phyloP scores from a whole-genome alignment of 352 stramenopile genomes.

The Phytophthora litchii region DNA sequence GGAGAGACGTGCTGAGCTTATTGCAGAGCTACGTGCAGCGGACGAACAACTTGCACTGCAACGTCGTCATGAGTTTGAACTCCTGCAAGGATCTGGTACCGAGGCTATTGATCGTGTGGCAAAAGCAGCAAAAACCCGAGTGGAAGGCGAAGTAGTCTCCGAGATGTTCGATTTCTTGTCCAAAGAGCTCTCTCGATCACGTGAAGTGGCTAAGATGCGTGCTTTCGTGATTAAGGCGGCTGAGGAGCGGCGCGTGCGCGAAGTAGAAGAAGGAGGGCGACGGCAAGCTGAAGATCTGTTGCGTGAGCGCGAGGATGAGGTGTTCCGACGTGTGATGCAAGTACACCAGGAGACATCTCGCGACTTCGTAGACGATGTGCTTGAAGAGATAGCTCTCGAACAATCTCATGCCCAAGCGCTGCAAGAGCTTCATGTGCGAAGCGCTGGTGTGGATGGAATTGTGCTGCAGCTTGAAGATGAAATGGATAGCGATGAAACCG shows the following conservation, averaged over 20 bases:
- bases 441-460: slow-evolving; percentile 48
- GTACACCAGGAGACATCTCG: slow-evolving; percentile 82
- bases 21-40: slow-evolving; percentile 85
- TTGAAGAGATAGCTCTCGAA: slow-evolving; percentile 62
- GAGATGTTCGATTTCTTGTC: slow-evolving; percentile 90
- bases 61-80: slow-evolving; percentile 21
- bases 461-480: slow-evolving; percentile 56
- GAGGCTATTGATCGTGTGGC: slow-evolving; percentile 57
- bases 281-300: slow-evolving; percentile 88
- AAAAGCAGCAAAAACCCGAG: slow-evolving; percentile 57
- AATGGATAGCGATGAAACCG: slow-evolving; percentile 53
- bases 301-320: slow-evolving; percentile 83
- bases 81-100: slow-evolving; percentile 16
- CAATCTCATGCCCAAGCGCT: slow-evolving; percentile 52
- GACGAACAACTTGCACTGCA: slow-evolving; percentile 47
- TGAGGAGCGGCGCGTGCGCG: slow-evolving; percentile 69
- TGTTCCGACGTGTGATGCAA: slow-evolving; percentile 75
- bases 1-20: slow-evolving; percentile 84
- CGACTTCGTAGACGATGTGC: slow-evolving; percentile 72
- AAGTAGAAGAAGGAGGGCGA: slow-evolving; percentile 87
- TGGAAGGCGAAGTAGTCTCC: slow-evolving; percentile 89
- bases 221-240: slow-evolving; percentile 74
- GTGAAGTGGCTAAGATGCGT: slow-evolving; percentile 79
- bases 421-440: slow-evolving; percentile 60
- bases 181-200: slow-evolving; percentile 86